Evolutionary conservation across 495 filamentous ascomycete species (phyloP).

Genomic region (Aspergillus cavernicola): DNA sequence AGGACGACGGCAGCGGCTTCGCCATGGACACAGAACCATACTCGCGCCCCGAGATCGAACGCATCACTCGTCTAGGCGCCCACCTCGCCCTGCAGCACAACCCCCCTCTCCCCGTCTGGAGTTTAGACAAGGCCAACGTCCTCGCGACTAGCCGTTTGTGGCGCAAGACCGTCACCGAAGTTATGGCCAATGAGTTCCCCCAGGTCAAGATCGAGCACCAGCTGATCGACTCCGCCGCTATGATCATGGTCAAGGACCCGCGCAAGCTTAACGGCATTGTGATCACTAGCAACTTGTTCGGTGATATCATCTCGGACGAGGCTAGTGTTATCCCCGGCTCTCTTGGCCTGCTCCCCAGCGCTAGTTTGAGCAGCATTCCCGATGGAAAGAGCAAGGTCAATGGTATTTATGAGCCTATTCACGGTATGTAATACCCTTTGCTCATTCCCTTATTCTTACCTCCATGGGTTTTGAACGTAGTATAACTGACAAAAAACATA

Average conservation of each 20-base stretch:
- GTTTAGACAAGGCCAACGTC: conserved; percentile 96
- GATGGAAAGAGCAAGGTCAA: conserved; percentile 57
- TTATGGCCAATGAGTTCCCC: conserved; percentile 80
- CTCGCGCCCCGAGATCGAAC: conserved; percentile 81
- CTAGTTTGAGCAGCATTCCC: conserved; percentile 81
- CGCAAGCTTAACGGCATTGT: conserved; percentile 86
- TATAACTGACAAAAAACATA: conserved; percentile 17
- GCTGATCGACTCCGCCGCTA: conserved; percentile 91
- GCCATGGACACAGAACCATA: conserved; percentile 92
- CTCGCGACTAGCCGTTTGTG: conserved; percentile 86
- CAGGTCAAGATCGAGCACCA: conserved; percentile 82
- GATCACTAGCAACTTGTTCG: conserved; percentile 92
- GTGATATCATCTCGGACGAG: conserved; percentile 96
- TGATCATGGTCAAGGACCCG: conserved; percentile 97
- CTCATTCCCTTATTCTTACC: background rate
- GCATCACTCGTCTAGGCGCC: conserved; percentile 78
- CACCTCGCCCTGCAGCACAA: conserved; percentile 75
- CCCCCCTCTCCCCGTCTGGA: conserved; percentile 81
- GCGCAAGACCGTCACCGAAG: conserved; percentile 81
- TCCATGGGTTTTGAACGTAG: too few species aligned
- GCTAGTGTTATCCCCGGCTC: conserved; percentile 93
- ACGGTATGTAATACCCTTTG: conserved; percentile 55
- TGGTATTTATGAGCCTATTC: conserved; percentile 97
- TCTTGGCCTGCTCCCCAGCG: conserved; percentile 85
- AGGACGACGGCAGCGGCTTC: conserved; percentile 69